Percentiles rank a stretch among this genome's conserved stretches.
Evolutionary conservation across 768 basidiomycete genomes (phyloP).

Genomic region (Leccinum obscurum): DNA sequence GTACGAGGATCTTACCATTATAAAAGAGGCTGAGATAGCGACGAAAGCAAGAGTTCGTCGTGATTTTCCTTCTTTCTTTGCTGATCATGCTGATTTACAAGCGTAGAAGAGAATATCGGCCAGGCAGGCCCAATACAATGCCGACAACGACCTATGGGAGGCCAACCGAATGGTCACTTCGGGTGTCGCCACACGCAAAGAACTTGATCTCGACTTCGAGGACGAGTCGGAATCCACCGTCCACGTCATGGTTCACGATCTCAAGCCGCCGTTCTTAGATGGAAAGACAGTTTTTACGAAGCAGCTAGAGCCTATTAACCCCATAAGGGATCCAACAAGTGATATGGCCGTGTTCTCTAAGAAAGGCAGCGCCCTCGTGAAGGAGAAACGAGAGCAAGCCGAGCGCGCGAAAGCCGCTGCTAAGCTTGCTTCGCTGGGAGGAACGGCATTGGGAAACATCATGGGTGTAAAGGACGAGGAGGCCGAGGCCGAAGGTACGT

Average conservation of each 20-base stretch:
- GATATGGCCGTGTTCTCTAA: conserved; percentile 96
- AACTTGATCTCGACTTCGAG: conserved; percentile 91
- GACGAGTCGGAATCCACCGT: conserved; percentile 96
- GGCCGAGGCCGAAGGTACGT: conserved; percentile 87
- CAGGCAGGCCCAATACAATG: conserved; percentile 95
- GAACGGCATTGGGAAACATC: conserved; percentile 94
- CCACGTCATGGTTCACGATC: conserved; percentile 95
- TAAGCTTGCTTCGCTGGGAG: conserved; percentile 88
- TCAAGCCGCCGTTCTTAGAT: conserved; percentile 97
- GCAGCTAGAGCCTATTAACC: conserved; percentile 93
- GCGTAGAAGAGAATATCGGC: conserved; percentile 85
- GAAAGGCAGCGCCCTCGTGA: conserved; percentile 93
- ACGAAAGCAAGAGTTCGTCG: conserved; percentile 68
- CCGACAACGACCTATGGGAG: conserved; percentile 99
- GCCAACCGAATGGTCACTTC: conserved; percentile 97
- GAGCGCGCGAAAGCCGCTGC: conserved; percentile 96
- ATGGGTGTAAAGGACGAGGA: conserved; percentile 97
- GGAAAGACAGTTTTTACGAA: conserved; percentile 95
- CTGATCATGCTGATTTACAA: conserved; percentile 18
- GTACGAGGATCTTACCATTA: conserved; percentile 78
- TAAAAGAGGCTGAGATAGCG: conserved; percentile 74
- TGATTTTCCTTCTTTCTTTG: neutral
- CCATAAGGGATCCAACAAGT: conserved; percentile 88
- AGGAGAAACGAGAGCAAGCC: conserved; percentile 94
- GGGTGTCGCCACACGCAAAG: conserved; percentile 85